These are phyloP conservation scores for Leccinum boreale DNA, from an alignment of 768 basidiomycete genomes.

Conservation along the genomic window DNA sequence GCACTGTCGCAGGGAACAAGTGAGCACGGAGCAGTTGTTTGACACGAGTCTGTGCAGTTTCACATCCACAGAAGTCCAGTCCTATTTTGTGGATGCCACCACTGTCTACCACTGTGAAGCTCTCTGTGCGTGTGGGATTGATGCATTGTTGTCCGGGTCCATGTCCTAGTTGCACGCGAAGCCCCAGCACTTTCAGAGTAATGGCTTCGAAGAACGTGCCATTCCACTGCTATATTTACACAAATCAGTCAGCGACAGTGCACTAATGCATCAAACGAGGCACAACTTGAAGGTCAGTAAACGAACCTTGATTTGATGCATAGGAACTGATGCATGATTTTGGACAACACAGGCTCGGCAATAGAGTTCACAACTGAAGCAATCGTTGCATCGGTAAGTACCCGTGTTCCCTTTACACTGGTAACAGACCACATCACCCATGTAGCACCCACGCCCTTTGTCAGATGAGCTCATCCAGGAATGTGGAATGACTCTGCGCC, in stretches of 20 bases:
- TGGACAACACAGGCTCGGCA: constrained; percentile 8
- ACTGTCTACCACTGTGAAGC: constrained; percentile 27
- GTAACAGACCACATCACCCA: not conserved
- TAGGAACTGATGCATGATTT: constrained; percentile 7
- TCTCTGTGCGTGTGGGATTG: not conserved
- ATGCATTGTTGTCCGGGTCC: constrained; percentile 11
- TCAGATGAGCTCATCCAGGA: constrained; percentile 15
- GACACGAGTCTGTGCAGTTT: constrained; percentile 5
- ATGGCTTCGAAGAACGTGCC: no score
- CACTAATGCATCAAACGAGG: no score
- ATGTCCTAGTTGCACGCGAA: constrained; percentile 26
- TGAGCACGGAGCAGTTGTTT: constrained; percentile 32
- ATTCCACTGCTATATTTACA: constrained; percentile 14
- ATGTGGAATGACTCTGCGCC: not conserved
- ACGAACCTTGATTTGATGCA: constrained; percentile 15
- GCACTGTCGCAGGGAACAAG: constrained; percentile 30
- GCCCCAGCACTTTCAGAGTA: constrained; percentile 9
- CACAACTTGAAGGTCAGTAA: no score
- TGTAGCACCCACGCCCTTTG: constrained; percentile 5
- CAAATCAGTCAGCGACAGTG: no score
- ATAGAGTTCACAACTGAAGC: not conserved
- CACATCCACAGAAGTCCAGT: constrained; percentile 32
- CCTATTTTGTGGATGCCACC: constrained; percentile 22
- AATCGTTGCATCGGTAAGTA: constrained; percentile 7
- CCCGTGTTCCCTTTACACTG: not conserved